Base-by-base conservation (phyloP, 2,329 filamentous ascomycete genomes). In the Colletotrichum sojae region DNA sequence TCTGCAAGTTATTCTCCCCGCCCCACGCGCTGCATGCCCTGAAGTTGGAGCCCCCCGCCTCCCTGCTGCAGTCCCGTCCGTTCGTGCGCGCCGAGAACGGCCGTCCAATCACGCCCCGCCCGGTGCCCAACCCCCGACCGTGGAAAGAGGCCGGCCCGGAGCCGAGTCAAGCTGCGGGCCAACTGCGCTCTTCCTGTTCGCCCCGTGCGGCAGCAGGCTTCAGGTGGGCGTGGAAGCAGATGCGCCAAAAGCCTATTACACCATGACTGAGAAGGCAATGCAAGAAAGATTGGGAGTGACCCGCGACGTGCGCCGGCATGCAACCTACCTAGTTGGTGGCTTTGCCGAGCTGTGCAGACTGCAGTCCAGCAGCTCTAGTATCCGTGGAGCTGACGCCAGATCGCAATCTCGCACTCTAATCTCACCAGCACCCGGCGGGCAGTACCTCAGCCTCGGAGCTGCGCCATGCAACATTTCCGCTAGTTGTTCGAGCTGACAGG, bases 191-290 rank as follows among this genome's bases (percentile, higher is more conserved):
- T 39, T 49, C 20, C 27, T 43, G 58, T 16, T 10, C 39, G 15
- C 27, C 31, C 60, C 54, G 54, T 59, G 61, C 61, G 40, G 54
- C 48, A 45, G 54, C 49, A 43, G 16, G 46, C 48, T 65, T 69
- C 66, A 69, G 61, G 49, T 69, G 48, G 31, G 31, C 10, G 9
- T 36, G 31, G 8, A 10, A 36, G 31, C 31, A 36, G 8, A 36
- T 36, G 31, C 31, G 31, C 31, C 31, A 36, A 36, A 36, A 36
- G 31, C 31, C 31, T 36, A 36, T 12, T 10, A 36, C 31, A 36
- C 31, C 31, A 36, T 36, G 31, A 12, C 31, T 8, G 31, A 36
- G 31, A 36, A 36, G 8, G 3, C 31, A 36, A 36, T 12, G 8
- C 9, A 36, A 36, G 31, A 36, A 36, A 10, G 31, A 36, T 36